Evolutionary conservation across 1,284 basidiomycete genomes (phyloP).

Genomic region (Melampsora medusae): DNA sequence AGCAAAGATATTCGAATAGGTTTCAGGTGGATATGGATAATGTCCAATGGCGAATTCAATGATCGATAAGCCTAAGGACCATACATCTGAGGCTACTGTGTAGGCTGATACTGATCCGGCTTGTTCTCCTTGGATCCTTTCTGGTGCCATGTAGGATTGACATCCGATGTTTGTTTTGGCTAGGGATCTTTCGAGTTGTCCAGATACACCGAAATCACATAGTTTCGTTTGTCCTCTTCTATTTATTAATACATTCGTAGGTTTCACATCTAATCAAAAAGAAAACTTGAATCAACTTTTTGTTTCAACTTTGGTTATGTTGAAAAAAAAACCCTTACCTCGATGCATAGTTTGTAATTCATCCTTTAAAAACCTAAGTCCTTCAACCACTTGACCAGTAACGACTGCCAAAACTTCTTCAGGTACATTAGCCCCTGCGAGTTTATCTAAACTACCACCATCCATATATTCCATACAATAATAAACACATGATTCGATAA

Average conservation of each 20-base stretch:
- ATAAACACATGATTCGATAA: slow-evolving; percentile 96
- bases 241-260: slow-evolving; percentile 93
- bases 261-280: slow-evolving; percentile 74
- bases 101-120: slow-evolving; percentile 82
- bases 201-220: slow-evolving; percentile 97
- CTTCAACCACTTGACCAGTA: slow-evolving; percentile 77
- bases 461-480: slow-evolving; percentile 99
- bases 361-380: slow-evolving; percentile 92
- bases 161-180: slow-evolving; percentile 99
- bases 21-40: slow-evolving; percentile 98
- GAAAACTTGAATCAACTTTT: not conserved
- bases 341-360: slow-evolving; percentile 95
- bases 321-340: slow-evolving; percentile 59
- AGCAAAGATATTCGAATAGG: slow-evolving; percentile 92
- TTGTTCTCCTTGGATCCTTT: slow-evolving; percentile 91
- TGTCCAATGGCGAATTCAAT: slow-evolving; percentile 87
- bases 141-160: slow-evolving; percentile 99
- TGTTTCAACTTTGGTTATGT: not conserved
- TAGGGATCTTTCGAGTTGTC: slow-evolving; percentile 89
- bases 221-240: slow-evolving; percentile 84
- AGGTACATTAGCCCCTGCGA: slow-evolving; percentile 69
- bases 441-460: slow-evolving; percentile 84
- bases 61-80: slow-evolving; percentile 93
- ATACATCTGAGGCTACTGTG: slow-evolving; percentile 94
- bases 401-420: slow-evolving; percentile 84